Base-by-base conservation (phyloP, 176 grass and related monocot species). In the Leersia perrieri region DNA sequence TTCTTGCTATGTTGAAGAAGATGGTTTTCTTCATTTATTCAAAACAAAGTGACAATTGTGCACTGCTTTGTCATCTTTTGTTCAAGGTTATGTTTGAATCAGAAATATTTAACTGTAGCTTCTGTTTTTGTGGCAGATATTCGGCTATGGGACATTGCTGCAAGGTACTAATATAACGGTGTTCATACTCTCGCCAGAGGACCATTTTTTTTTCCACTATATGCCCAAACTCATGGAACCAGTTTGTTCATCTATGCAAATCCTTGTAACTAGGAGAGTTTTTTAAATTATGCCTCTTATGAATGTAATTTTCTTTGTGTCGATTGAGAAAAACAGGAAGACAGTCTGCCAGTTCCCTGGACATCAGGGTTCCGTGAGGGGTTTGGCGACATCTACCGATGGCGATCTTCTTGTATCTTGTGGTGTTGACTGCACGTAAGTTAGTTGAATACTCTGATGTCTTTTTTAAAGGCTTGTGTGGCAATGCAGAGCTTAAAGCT, bases 351-450 rank as follows among this genome's bases (percentile, higher is more conserved):
- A 95, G 66, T 98, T 98, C 68, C 76, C 95, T 88, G 95, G 92
- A 75, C 95, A 98, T 76, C 88, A 98, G 63, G 92, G 92, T 60
- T 88, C 88, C 41, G 92, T 95, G 64, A 80, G 88, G 72, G 95
- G 95, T 81, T 67, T 95, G 82, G 65, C 92, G 51, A 88, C 95
- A 86, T 98, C 92, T 74, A 98, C 96, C 0, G 81, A 98, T 35
- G 95, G 95, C 22, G 95, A 89, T 79, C 82, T 93, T 87, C 92
- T 98, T 7, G 60, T 98, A 87, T 95, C 95, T n/a, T 95, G 95
- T 33, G 95, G 95, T 13, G 86, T 86, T 73, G 95, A 98, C 55
- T 88, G 90, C 95, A 98, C 86, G 95, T 95, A 88, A 87, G 95
- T 86, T 66, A 58, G 67, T 55, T 58, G 12, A 62, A 9, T 45